Evolutionary conservation across 805 yeast species (phyloP), one percentile per base, ranked within the genome.

Genomic region (Pichia occidentalis): DNA sequence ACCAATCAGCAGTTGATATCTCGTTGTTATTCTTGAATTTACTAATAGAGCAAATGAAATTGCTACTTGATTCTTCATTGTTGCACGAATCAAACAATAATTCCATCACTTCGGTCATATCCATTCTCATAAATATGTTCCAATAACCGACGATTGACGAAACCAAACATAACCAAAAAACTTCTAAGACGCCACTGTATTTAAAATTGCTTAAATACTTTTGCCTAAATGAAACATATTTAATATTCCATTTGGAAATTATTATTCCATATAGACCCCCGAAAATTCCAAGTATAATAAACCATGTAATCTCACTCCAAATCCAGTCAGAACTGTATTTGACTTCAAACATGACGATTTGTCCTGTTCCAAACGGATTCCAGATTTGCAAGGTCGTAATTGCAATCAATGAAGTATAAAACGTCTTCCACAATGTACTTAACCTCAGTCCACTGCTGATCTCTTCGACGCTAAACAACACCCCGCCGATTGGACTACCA

Each of bases 401-500:
- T 0, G 96, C 96, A 1, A 86, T 76, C 42, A 94, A 63, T 1
- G 96, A 83, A 51, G 97, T 87, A 51, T 86, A 88, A 53, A 88
- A 92, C 2, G 92, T 76, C 51, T 86, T 83, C 94, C 95, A 85
- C 58, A 94, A 71, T 1, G 95, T 84, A 3, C 82, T 70, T 12
- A 87, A 63, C 47, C 77, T 82, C 55, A 86, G 81, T 28, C 73
- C 72, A 23, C 80, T 68, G 0, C 92, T 75, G 22, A 92, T 86
- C 50, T 92, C 98, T 56, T 92, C 99, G 42, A 92, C 72, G 10
- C 95, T 78, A 57, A 94, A 92, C 27, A 92, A 61, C 1, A 92
- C 97, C 12, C 99, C 99, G 19, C 95, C 95, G 65, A 90, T 86
- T 0, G 98, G 98, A 10, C 88, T 76, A 0, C 95, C 97, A 65